These are phyloP conservation scores for Salix purpurea DNA, from an alignment of 345 rosid species.

Conservation along the genomic window DNA sequence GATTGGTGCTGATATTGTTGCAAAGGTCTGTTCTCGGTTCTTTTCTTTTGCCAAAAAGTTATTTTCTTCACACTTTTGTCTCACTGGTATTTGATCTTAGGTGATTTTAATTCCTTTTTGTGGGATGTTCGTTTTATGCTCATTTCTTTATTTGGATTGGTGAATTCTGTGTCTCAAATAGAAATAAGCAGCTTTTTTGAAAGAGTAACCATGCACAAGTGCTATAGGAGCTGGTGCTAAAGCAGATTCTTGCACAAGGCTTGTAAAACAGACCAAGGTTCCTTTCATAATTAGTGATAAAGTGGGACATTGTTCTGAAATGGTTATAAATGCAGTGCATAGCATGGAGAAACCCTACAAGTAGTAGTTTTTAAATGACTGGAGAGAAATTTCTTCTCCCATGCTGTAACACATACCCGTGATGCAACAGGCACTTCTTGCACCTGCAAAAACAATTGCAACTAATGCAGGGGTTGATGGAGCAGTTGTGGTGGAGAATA, in stretches of 20 bases:
- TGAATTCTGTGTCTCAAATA: background rate
- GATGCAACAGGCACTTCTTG: too few relatives aligned
- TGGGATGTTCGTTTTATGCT: background rate
- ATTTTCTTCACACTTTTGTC: background rate
- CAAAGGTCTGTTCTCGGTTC: slow-evolving; percentile 33
- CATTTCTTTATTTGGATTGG: background rate
- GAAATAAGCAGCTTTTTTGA: background rate
- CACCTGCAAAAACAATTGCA: too few relatives aligned
- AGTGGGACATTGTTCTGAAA: background rate
- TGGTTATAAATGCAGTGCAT: background rate
- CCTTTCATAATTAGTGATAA: background rate
- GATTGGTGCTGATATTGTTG: slow-evolving; percentile 71
- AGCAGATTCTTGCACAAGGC: too few relatives aligned
- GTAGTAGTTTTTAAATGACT: background rate
- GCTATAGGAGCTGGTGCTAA: too few relatives aligned
- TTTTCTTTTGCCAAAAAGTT: background rate
- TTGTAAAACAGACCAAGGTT: too few relatives aligned
- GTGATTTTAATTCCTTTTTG: background rate
- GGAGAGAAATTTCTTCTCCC: slow-evolving; percentile 10
- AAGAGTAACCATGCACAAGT: background rate
- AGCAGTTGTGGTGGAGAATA: too few relatives aligned
- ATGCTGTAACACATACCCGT: slow-evolving; percentile 9
- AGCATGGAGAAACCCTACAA: background rate
- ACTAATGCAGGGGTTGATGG: too few relatives aligned
- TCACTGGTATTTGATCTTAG: background rate